Evolutionary conservation across 2,329 filamentous ascomycete genomes (phyloP).

Genomic region (Phoma sp.): DNA sequence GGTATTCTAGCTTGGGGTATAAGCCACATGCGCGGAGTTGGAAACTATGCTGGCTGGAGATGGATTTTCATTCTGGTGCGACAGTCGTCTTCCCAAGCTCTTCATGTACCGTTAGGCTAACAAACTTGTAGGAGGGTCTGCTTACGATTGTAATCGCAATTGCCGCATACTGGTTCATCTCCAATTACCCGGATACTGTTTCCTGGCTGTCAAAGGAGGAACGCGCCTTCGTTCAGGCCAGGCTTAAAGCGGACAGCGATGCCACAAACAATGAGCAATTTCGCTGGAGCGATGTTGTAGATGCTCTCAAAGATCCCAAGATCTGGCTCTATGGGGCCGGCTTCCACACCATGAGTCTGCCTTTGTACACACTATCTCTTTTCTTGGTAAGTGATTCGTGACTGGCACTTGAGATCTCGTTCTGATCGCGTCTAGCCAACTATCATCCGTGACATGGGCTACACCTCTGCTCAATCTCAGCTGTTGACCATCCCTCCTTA

Average conservation of each 20-base stretch:
- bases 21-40: slow-evolving; percentile 65
- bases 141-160: slow-evolving; percentile 46
- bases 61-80: slow-evolving; percentile 53
- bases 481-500: slow-evolving; percentile 58
- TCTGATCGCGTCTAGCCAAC: slow-evolving; percentile 57
- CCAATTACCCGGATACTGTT: slow-evolving; percentile 69
- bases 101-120: slow-evolving; percentile 12
- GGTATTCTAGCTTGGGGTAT: slow-evolving; percentile 67
- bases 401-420: not conserved
- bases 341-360: slow-evolving; percentile 75
- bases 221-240: slow-evolving; percentile 65
- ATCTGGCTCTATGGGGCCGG: slow-evolving; percentile 69
- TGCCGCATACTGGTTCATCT: slow-evolving; percentile 64
- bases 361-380: slow-evolving; percentile 48
- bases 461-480: slow-evolving; percentile 52
- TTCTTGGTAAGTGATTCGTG: slow-evolving; percentile 43
- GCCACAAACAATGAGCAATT: slow-evolving; percentile 73
- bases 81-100: not conserved
- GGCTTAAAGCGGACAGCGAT: slow-evolving; percentile 73
- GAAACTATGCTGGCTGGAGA: slow-evolving; percentile 52
- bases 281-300: slow-evolving; percentile 69
- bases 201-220: slow-evolving; percentile 63
- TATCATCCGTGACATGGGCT: slow-evolving; percentile 55
- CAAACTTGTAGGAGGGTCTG: slow-evolving; percentile 40
- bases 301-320: slow-evolving; percentile 62